These are phyloP conservation scores for Monilinia fructigena DNA, from an alignment of 2,329 filamentous ascomycete species.

Conservation along the genomic window DNA sequence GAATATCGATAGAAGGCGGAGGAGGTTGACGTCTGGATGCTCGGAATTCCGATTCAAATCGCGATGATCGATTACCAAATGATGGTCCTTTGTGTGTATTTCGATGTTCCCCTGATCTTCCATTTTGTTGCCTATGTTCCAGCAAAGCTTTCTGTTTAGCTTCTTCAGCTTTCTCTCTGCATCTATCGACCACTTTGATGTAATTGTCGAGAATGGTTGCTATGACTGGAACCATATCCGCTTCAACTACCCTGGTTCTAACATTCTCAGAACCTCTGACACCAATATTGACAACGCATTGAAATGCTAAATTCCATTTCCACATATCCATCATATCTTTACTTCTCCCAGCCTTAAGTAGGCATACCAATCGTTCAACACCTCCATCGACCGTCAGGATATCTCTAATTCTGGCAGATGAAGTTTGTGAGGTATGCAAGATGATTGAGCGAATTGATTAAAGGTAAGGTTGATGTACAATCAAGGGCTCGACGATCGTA, in stretches of 20 bases:
- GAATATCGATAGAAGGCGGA: constrained; percentile 80
- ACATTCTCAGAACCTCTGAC: constrained; percentile 93
- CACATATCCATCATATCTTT: constrained; percentile 99
- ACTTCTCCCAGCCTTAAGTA: constrained; percentile 94
- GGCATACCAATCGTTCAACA: constrained; percentile 93
- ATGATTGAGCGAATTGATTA: constrained; percentile 99
- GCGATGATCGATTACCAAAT: constrained; percentile 53
- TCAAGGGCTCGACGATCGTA: constrained; percentile 97
- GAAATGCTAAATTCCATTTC: constrained; percentile 99
- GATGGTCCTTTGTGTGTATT: constrained; percentile 41
- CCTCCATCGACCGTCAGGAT: constrained; percentile 98
- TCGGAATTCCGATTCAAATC: constrained; percentile 59
- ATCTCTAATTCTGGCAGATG: constrained; percentile 93
- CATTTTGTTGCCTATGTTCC: constrained; percentile 41
- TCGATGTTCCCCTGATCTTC: constrained; percentile 35
- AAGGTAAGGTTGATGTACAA: constrained; percentile 93
- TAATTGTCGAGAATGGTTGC: constrained; percentile 98
- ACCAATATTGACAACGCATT: constrained; percentile 98
- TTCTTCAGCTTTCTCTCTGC: constrained; percentile 81
- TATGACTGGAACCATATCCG: constrained; percentile 98
- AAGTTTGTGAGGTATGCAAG: constrained; percentile 98
- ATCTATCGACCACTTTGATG: constrained; percentile 92
- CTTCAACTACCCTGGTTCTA: constrained; percentile 91
- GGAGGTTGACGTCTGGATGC: constrained; percentile 73
- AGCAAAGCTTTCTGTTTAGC: constrained; percentile 62